Base-by-base conservation (phyloP, 2,329 filamentous ascomycete species). In the Westerdykella aurantiaca region DNA sequence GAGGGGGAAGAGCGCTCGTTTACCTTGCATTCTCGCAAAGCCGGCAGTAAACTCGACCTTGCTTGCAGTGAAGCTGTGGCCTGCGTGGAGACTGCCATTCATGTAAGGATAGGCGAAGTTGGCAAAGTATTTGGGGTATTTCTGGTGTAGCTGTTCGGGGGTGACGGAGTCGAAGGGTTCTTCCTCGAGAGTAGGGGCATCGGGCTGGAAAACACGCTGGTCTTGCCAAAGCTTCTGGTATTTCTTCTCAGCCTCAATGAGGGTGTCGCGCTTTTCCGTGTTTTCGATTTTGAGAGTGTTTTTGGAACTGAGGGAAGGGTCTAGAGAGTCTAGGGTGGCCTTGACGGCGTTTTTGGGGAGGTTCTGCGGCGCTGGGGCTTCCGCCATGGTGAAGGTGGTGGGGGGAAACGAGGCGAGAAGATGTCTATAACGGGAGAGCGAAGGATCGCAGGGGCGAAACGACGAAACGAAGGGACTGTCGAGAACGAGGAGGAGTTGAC, bases 11-110 rank as follows among this genome's bases (percentile, higher is more conserved):
- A 97, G 75, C 45, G 84, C 78, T 42, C 85, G 79, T 75, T 91
- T 91, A 61, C 93, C 93, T 67, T 89, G 81, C 88, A 97, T 94
- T 44, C 91, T 79, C 38, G 86, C 84, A 63, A 88, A 90, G 35
- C 91, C 88, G 18, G 85, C 81, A 45, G 83, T 84, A 68, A 97
- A 98, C 71, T 98, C 93, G 57, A 95, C 82, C 71, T 98, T 98
- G 62, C 81, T 86, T 48, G 87, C 82, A 17, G 89, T 93, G 69
- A 98, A 97, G 56, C 82, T 85, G 73, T 98, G 93, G 17, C 93
- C 93, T 25, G 86, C 88, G 64, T 97, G 91, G 21, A 94, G 77
- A 47, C 60, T 64, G 38, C 67, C 67, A 45, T 70, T 70, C 62
- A 69, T 68, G 55, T 69, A 69, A 9, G 64, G 61, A 39, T 83